phyloP scores from a whole-genome alignment of 495 filamentous ascomycete species.

The Friedmanniomyces endolithicus region DNA sequence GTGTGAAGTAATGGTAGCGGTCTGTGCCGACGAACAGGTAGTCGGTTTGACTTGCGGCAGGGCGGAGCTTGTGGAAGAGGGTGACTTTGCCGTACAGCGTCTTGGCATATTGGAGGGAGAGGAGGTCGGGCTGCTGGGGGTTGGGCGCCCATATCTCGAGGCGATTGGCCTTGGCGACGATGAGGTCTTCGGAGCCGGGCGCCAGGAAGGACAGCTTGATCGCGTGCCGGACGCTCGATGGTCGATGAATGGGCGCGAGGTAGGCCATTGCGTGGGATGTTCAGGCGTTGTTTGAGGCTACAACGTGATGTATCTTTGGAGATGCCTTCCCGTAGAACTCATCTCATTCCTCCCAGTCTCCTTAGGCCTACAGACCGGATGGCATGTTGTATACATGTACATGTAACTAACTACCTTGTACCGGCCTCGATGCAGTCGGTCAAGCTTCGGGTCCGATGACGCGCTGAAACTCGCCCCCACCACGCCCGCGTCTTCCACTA shows the following conservation, averaged over 20 bases:
- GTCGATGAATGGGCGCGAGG: slow-evolving; percentile 81
- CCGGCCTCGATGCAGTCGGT: background rate
- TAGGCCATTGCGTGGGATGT: slow-evolving; percentile 59
- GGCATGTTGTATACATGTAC: no score
- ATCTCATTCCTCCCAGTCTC: no score
- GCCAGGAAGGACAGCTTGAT: slow-evolving; percentile 64
- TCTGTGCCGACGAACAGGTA: slow-evolving; percentile 90
- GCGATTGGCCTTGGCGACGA: slow-evolving; percentile 83
- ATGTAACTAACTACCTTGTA: no score
- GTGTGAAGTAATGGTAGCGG: slow-evolving; percentile 75
- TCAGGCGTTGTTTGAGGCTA: background rate
- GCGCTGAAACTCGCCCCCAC: background rate
- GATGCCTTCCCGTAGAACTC: no score
- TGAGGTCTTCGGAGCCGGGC: slow-evolving; percentile 63
- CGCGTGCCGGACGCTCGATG: slow-evolving; percentile 80
- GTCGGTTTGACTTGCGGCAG: slow-evolving; percentile 59
- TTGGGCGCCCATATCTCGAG: slow-evolving; percentile 61
- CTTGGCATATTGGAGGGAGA: slow-evolving; percentile 49
- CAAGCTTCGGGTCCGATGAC: background rate
- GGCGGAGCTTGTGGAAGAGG: slow-evolving; percentile 71
- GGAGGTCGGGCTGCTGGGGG: slow-evolving; percentile 41
- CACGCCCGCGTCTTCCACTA: no score
- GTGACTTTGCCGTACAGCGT: slow-evolving; percentile 70
- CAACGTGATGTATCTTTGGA: no score
- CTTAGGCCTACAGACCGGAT: no score